Evolutionary conservation across 2,329 filamentous ascomycete genomes (phyloP).

Genomic region (Colletotrichum zoysiae): DNA sequence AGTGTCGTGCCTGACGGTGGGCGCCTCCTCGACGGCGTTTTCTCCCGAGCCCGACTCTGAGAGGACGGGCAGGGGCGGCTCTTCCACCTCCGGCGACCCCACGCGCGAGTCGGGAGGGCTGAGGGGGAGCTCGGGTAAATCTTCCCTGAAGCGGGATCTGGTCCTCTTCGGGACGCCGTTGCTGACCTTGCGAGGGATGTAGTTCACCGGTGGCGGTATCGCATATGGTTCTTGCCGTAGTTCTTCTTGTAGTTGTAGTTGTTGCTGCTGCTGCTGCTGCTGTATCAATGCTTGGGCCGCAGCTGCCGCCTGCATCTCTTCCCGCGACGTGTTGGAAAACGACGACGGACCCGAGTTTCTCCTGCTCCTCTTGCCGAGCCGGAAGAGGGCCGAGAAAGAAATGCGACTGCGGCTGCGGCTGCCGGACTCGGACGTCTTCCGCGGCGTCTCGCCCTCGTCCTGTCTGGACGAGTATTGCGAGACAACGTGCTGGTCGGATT

Average conservation of each 20-base stretch:
- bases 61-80: slow-evolving; percentile 54
- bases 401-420: slow-evolving; percentile 53
- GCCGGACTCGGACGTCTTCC: slow-evolving; percentile 68
- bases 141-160: slow-evolving; percentile 91
- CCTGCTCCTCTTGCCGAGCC: slow-evolving; percentile 72
- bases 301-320: slow-evolving; percentile 74
- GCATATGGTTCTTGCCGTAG: slow-evolving; percentile 53
- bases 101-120: slow-evolving; percentile 88
- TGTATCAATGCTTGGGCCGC: slow-evolving; percentile 42
- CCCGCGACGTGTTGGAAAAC: slow-evolving; percentile 92
- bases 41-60: slow-evolving; percentile 47
- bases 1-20: slow-evolving; percentile 59
- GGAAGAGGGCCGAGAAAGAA: slow-evolving; percentile 82
- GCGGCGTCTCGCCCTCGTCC: slow-evolving; percentile 63
- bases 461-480: slow-evolving; percentile 54
- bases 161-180: slow-evolving; percentile 77
- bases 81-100: slow-evolving; percentile 77
- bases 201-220: slow-evolving; percentile 60
- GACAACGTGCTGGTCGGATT: slow-evolving; percentile 53
- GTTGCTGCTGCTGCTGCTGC: slow-evolving; percentile 49
- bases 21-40: slow-evolving; percentile 17
- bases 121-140: slow-evolving; percentile 86
- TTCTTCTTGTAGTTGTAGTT: neutral
- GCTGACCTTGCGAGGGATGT: slow-evolving; percentile 53
- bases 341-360: slow-evolving; percentile 74